These are phyloP conservation scores for Thozetella sp. DNA, from an alignment of 495 filamentous ascomycete genomes.

Conservation along the genomic window DNA sequence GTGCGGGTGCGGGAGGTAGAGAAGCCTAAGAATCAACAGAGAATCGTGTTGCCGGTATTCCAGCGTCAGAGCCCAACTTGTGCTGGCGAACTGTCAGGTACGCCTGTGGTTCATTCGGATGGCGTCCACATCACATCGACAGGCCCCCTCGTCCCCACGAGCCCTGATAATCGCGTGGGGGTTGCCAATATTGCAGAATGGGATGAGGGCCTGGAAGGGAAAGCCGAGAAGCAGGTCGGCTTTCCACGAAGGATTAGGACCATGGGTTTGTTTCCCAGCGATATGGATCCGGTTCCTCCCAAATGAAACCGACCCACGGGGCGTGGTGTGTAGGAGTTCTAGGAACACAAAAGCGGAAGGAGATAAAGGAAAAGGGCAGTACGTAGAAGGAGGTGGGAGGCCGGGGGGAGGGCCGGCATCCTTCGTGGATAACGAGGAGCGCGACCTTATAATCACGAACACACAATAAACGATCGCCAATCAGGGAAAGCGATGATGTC, in stretches of 20 bases:
- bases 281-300: background rate
- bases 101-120: background rate
- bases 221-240: background rate
- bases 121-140: background rate
- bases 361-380: too few relatives aligned
- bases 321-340: background rate
- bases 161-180: background rate
- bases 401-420: too few relatives aligned
- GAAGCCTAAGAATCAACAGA: too few relatives aligned
- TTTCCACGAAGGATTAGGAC: background rate
- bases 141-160: background rate
- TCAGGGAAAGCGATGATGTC: too few relatives aligned
- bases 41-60: too few relatives aligned
- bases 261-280: background rate
- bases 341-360: too few relatives aligned
- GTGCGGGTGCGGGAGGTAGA: too few relatives aligned
- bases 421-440: too few relatives aligned
- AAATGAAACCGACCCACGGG: background rate
- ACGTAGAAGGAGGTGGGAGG: too few relatives aligned
- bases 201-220: background rate
- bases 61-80: background rate
- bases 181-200: background rate
- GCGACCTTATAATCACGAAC: too few relatives aligned
- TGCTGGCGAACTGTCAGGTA: too few relatives aligned
- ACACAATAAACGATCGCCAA: too few relatives aligned